Base-by-base conservation (phyloP, 345 rosid species). In the Linum trigynum region DNA sequence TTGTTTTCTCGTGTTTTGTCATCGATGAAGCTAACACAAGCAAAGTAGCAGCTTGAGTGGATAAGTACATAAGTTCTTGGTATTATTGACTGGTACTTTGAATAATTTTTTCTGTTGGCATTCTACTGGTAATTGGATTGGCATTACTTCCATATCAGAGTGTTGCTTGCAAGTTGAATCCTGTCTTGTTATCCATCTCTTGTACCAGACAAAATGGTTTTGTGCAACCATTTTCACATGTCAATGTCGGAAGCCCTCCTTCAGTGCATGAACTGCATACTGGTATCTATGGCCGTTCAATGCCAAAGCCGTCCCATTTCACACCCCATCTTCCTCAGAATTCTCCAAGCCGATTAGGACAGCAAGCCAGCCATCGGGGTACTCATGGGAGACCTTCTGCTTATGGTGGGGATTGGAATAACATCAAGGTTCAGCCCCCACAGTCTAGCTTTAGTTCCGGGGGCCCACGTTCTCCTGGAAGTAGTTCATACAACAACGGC, bases 271-370 rank as follows among this genome's bases (percentile, higher is more conserved):
- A 90, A 65, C 72, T 68, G 55, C 84, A 82, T 73, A 71, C 70
- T 69, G 88, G 97, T 23, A 23, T 23, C 65, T 79, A 75, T 70
- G 75, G 84, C 63, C 90, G 79, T 62, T 76, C 77, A 61, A 76
- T 74, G 69, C 77, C 96, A 70, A 85, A 83, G 78, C 74, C 85
- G 70, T 70, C 87, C 55, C 78, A 82, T 77, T 77, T 75, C 61
- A 74, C 67, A 63, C 77, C 88, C 12, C 95, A 85, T 59, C 57
- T 76, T 58, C 53, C 88, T 3, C 92, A 88, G 70, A 94, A 83
- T 80, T 79, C 89, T 65, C 91, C 91, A 5, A 94, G 99, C 75
- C 96, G 97, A 58, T 85, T 94, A 73, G 89, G 97, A 62, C 99
- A 94, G 69, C 95, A 83, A 69, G 84, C 84, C 71, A 76, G 71